A percentile compares a stretch with the other conserved stretches of the same genome.
Conservation (phyloP, 768 basidiomycete species). For the Chalciporus chontae region DNA sequence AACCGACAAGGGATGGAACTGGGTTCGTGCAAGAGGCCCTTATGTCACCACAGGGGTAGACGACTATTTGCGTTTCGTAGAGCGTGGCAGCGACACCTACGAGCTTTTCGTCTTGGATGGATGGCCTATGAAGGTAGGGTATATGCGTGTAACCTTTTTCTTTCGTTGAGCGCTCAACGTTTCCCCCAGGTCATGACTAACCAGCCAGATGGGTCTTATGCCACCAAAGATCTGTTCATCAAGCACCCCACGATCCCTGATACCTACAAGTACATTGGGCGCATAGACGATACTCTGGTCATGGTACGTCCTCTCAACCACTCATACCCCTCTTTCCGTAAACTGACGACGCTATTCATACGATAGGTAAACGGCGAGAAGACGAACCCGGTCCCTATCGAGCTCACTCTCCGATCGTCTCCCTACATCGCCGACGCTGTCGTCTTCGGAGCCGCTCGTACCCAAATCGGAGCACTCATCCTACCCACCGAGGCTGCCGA, state of each 20-base stretch:
- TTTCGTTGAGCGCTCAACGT: neutral
- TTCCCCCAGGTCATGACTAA: conserved; percentile 31
- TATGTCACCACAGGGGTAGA: conserved; percentile 13
- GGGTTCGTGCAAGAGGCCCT: conserved; percentile 37
- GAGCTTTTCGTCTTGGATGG: conserved; percentile 51
- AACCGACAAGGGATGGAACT: conserved; percentile 56
- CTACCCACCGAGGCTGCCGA: conserved; percentile 43
- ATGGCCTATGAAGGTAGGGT: conserved; percentile 45
- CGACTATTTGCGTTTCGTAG: conserved; percentile 42
- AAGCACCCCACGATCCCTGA: conserved; percentile 41
- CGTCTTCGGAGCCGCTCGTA: conserved; percentile 48
- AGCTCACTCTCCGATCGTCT: conserved; percentile 45
- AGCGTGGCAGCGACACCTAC: conserved; percentile 38
- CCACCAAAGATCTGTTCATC: conserved; percentile 52
- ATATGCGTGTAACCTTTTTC: conserved; percentile 6
- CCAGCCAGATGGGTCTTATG: conserved; percentile 50
- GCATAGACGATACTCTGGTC: conserved; percentile 54
- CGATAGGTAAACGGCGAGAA: conserved; percentile 47
- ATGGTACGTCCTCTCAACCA: conserved; percentile 17
- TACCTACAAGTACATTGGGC: conserved; percentile 48
- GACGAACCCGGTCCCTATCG: conserved; percentile 55
- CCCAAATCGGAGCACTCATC: conserved; percentile 50
- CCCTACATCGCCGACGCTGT: conserved; percentile 49
- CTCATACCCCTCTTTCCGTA: neutral
- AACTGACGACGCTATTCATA: conserved; percentile 24